Evolutionary conservation across 495 filamentous ascomycete species (phyloP).

Genomic region (Wilcoxina mikolae): DNA sequence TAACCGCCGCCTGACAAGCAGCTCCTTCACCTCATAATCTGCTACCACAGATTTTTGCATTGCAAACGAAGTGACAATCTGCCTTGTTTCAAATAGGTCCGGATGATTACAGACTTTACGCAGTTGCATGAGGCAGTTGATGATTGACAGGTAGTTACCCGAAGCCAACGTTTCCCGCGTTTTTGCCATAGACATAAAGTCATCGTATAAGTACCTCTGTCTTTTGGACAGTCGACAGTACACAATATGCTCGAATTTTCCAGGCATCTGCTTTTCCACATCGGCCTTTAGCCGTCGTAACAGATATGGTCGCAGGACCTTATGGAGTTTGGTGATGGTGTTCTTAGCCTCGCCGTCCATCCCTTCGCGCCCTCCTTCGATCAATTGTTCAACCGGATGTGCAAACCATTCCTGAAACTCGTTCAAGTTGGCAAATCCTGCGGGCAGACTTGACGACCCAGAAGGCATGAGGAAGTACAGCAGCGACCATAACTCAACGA

Average conservation of each 20-base stretch:
- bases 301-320: slow-evolving; percentile 82
- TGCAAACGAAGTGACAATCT: slow-evolving; percentile 93
- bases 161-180: slow-evolving; percentile 80
- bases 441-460: slow-evolving; percentile 57
- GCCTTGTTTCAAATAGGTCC: slow-evolving; percentile 91
- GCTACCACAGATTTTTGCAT: slow-evolving; percentile 72
- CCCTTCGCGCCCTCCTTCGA: slow-evolving; percentile 82
- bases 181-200: slow-evolving; percentile 85
- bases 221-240: slow-evolving; percentile 89
- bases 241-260: slow-evolving; percentile 91
- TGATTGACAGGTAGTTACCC: slow-evolving; percentile 93
- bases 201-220: slow-evolving; percentile 90
- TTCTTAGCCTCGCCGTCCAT: slow-evolving; percentile 84
- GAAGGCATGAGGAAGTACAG: slow-evolving; percentile 91
- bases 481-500: slow-evolving; percentile 93
- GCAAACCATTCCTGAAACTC: slow-evolving; percentile 92
- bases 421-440: slow-evolving; percentile 74
- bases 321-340: slow-evolving; percentile 82
- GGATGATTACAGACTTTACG: slow-evolving; percentile 98
- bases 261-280: slow-evolving; percentile 98
- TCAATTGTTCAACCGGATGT: slow-evolving; percentile 81
- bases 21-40: slow-evolving; percentile 63
- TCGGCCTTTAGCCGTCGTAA: slow-evolving; percentile 88
- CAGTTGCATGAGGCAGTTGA: slow-evolving; percentile 95
- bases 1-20: slow-evolving; percentile 51